These are phyloP conservation scores for Torrubiellomyces zombiae DNA, from an alignment of 2,329 filamentous ascomycete species.

Conservation along the genomic window DNA sequence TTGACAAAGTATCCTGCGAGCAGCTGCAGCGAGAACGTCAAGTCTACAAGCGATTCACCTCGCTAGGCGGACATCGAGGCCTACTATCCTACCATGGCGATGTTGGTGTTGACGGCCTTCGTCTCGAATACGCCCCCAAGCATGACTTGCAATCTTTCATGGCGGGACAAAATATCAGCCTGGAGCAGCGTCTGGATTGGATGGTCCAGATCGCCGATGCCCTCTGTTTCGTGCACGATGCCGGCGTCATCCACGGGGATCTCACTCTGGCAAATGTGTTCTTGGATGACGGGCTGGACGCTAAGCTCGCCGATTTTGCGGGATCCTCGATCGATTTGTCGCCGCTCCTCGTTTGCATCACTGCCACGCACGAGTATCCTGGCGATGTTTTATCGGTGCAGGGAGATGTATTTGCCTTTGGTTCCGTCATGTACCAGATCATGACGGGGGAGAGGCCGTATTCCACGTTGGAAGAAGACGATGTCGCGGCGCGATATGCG, in stretches of 20 bases:
- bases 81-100: constrained; percentile 2
- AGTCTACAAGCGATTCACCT: constrained; percentile 3
- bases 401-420: constrained; percentile 3
- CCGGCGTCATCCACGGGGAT: constrained; percentile 3
- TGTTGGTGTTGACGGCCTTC: constrained; percentile 1
- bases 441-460: constrained; percentile 2
- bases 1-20: too few species aligned
- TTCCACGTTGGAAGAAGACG: constrained; percentile 1
- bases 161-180: not conserved
- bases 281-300: constrained; percentile 2
- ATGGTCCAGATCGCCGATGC: constrained; percentile 3
- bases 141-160: constrained; percentile 2
- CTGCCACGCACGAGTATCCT: constrained; percentile 2
- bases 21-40: constrained; percentile 2
- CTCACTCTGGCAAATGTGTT: constrained; percentile 3
- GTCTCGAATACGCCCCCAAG: constrained; percentile 3
- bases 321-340: constrained; percentile 3
- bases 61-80: not conserved
- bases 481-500: not conserved
- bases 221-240: constrained; percentile 2
- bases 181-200: constrained; percentile 1
- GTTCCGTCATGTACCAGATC: constrained; percentile 2
- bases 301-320: constrained; percentile 4
- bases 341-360: constrained; percentile 2
- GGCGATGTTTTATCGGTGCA: constrained; percentile 1